Evolutionary conservation across 2,329 filamentous ascomycete genomes (phyloP), one percentile per base, ranked within the genome.

Genomic region (Ophioceras dolichostomum): DNA sequence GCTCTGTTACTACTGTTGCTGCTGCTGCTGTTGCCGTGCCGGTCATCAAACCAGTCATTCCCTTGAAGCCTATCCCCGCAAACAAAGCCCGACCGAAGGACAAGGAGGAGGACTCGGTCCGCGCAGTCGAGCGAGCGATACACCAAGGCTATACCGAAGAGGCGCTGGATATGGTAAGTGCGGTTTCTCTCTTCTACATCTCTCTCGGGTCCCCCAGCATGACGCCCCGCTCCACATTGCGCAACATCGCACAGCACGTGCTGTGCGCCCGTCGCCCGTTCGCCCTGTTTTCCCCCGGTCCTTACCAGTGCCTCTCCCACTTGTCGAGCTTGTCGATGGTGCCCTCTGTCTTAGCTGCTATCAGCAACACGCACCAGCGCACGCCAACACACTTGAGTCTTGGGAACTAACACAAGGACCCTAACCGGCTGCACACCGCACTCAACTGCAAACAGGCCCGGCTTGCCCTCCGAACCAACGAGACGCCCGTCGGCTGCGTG

Each of bases 401-500:
- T n/a, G n/a, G n/a, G n/a, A n/a, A n/a, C n/a, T n/a, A n/a, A n/a
- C n/a, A n/a, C n/a, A n/a, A n/a, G n/a, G n/a, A n/a, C n/a, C n/a
- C n/a, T n/a, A n/a, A n/a, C n/a, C n/a, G n/a, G n/a, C n/a, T n/a
- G n/a, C n/a, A n/a, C n/a, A n/a, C n/a, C n/a, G n/a, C n/a, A n/a
- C n/a, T n/a, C n/a, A n/a, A n/a, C n/a, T n/a, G n/a, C n/a, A n/a
- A n/a, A n/a, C n/a, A 94, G 85, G 91, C 87, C 41, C 80, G 89
- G 51, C 73, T 86, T 46, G 91, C 93, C 17, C 74, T 98, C 34
- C 65, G 67, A 47, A 83, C 76, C 43, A 88, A 94, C 49, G 91
- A 98, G 63, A 96, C 93, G 2, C 91, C 91, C 1, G 91, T 98
- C 16, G 93, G 91, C 34, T 98, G 91, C 58, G 87, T 98, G 22